phyloP scores from a whole-genome alignment of 225 moss, liverwort and hornwort genomes.

The Marchantia paleacea region DNA sequence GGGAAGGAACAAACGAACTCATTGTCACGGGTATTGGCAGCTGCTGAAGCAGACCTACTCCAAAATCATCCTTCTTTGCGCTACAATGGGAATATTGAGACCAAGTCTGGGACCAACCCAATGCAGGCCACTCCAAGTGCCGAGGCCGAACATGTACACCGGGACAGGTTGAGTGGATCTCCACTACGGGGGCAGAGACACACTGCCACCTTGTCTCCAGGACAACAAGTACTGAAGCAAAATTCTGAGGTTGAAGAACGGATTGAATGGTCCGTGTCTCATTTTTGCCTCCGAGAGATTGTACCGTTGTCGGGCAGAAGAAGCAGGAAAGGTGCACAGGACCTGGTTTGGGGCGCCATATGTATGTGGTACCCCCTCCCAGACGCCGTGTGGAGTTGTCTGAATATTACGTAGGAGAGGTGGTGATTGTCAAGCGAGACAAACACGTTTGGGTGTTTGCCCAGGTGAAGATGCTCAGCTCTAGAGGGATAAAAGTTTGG shows the following conservation, averaged over 20 bases:
- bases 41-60: not conserved
- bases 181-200: not conserved
- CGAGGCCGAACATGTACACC: not conserved
- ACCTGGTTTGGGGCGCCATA: not conserved
- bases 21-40: not conserved
- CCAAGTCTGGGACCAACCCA: not conserved
- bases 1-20: not conserved
- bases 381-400: slow-evolving; percentile 31
- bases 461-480: slow-evolving; percentile 30
- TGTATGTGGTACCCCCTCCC: slow-evolving; percentile 27
- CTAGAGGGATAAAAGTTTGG: slow-evolving; percentile 49
- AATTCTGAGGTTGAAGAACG: not conserved
- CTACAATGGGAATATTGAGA: not conserved
- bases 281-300: not conserved
- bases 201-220: no score
- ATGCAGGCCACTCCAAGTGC: not conserved
- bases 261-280: not conserved
- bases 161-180: not conserved
- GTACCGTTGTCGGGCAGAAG: not conserved
- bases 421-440: slow-evolving; percentile 52
- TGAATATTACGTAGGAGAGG: slow-evolving; percentile 41
- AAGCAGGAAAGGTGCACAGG: not conserved
- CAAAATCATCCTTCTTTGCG: no score
- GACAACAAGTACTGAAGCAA: not conserved
- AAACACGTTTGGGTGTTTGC: slow-evolving; percentile 54